These are phyloP conservation scores for Abrus pulchellus DNA, from an alignment of 306 rosid species.

Conservation along the genomic window DNA sequence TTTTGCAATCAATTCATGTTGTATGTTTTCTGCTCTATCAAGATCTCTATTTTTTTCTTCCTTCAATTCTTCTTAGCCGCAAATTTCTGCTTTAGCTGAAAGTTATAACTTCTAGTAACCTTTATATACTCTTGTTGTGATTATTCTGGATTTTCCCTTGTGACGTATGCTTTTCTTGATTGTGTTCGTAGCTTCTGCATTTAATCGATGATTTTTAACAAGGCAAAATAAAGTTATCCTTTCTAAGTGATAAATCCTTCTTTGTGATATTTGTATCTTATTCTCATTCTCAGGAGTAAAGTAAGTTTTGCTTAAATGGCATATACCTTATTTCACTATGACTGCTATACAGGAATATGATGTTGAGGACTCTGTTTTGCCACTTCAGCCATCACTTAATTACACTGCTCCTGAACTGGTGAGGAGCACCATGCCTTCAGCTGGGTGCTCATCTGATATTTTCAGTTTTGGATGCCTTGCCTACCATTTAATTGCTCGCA, in stretches of 20 bases:
- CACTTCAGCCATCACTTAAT: conserved; percentile 91
- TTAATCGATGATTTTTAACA: conserved; percentile 6
- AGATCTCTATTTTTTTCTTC: conserved; percentile 10
- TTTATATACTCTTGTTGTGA: not conserved
- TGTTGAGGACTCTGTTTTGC: conserved; percentile 90
- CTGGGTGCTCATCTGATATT: conserved; percentile 81
- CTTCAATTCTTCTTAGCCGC: conserved; percentile 28
- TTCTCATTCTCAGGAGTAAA: conserved; percentile 16
- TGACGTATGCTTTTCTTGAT: conserved; percentile 17
- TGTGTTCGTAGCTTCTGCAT: conserved; percentile 30
- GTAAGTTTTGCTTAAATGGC: conserved; percentile 19
- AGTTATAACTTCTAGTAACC: not conserved
- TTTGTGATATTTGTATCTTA: conserved; percentile 18
- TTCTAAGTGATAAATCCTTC: not conserved
- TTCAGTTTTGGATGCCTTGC: conserved; percentile 98
- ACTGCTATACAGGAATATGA: conserved; percentile 84
- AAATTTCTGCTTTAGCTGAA: conserved; percentile 16
- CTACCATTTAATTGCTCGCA: conserved; percentile 88
- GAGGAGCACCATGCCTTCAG: conserved; percentile 64
- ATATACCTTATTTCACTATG: conserved; percentile 38
- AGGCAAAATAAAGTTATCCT: not conserved
- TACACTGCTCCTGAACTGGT: conserved; percentile 98
- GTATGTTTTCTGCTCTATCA: conserved; percentile 25
- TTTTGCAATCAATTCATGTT: conserved; percentile 26
- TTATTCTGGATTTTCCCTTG: conserved; percentile 27